These are phyloP conservation scores for Magnusiomyces paraingens DNA, from an alignment of 1,139 yeast species.

Conservation along the genomic window DNA sequence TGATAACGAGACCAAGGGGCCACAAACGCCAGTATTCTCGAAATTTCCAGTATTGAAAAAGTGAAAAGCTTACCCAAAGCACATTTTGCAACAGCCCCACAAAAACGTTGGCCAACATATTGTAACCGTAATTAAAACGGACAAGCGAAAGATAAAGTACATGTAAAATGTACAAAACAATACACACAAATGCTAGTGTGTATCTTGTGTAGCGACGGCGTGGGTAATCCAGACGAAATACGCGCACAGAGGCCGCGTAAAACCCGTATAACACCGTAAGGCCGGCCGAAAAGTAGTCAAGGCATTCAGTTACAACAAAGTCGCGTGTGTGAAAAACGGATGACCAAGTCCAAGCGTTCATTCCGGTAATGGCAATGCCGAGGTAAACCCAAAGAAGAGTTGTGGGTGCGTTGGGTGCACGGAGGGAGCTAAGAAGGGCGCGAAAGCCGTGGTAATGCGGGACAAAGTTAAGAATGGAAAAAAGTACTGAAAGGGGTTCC, in stretches of 20 bases:
- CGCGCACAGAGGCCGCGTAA: conserved; percentile 57
- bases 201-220: not conserved
- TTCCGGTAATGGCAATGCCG: conserved; percentile 53
- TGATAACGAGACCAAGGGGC: conserved; percentile 46
- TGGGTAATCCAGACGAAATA: conserved; percentile 39
- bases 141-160: conserved; percentile 53
- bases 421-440: conserved; percentile 28
- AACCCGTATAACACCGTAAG: conserved; percentile 76
- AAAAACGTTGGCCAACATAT: conserved; percentile 82
- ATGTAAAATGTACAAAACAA: conserved; percentile 52
- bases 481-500: conserved; percentile 74
- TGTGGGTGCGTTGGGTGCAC: conserved; percentile 6
- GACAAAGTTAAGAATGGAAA: conserved; percentile 69
- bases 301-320: conserved; percentile 64
- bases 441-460: conserved; percentile 64
- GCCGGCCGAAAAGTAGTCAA: conserved; percentile 93
- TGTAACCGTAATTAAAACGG: conserved; percentile 88
- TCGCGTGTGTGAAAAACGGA: conserved; percentile 87
- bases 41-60: conserved; percentile 17
- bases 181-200: conserved; percentile 36
- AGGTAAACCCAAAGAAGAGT: conserved; percentile 35
- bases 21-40: conserved; percentile 40
- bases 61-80: conserved; percentile 39
- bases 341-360: conserved; percentile 84
- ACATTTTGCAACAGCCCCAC: conserved; percentile 72